Base-by-base conservation (phyloP, 78 protist genomes). In the Goniomonas avonlea region DNA sequence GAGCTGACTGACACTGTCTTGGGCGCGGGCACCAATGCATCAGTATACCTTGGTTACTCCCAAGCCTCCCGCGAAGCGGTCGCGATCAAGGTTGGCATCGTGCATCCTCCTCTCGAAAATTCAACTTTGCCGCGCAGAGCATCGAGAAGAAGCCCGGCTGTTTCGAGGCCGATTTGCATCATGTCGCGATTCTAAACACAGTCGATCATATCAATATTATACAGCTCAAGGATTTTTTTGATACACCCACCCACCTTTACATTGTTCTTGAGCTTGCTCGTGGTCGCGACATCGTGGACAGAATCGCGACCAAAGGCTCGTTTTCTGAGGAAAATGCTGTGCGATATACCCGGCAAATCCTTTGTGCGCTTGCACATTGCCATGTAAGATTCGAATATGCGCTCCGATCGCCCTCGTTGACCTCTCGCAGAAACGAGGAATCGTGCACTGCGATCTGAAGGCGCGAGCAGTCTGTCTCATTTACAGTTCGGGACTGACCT, bases 131-230 rank as follows among this genome's bases (percentile, higher is more conserved):
- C n/a, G n/a, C n/a, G n/a, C n/a, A n/a, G n/a, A n/a, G n/a, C n/a
- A n/a, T n/a, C n/a, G n/a, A n/a, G n/a, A n/a, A n/a, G n/a, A n/a
- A n/a, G n/a, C n/a, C n/a, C n/a, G n/a, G n/a, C n/a, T n/a, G n/a
- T n/a, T n/a, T n/a, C n/a, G n/a, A n/a, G n/a, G n/a, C n/a, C n/a
- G n/a, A n/a, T n/a, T n/a, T n/a, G n/a, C n/a, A n/a, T n/a, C n/a
- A n/a, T n/a, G n/a, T n/a, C n/a, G n/a, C n/a, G n/a, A n/a, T n/a
- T n/a, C n/a, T n/a, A n/a, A n/a, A n/a, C n/a, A n/a, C n/a, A n/a
- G 71, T 63, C 17, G 71, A 63, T 43, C 71, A 63, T 27, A 63
- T 37, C 47, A 63, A 63, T 25, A 63, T 63, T 43, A 63, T 63
- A 5, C 71, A 63, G 71, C 71, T 63, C 43, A 63, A 63, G 43